These are phyloP conservation scores for Magnaporthales sp. DNA, from an alignment of 2,329 filamentous ascomycete species.

Conservation along the genomic window DNA sequence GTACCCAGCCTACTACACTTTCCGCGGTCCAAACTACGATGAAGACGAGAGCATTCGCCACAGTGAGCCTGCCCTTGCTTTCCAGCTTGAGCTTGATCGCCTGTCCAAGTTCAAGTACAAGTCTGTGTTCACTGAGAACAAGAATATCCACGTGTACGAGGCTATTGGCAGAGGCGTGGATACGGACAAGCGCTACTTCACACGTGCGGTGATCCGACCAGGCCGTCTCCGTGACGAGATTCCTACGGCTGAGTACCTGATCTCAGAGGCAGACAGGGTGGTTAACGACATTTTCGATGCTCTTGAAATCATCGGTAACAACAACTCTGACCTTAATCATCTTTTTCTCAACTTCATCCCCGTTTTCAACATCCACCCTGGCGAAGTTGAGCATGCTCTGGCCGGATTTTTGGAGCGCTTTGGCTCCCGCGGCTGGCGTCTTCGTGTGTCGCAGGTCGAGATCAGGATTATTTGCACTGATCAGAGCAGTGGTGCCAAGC, in stretches of 20 bases:
- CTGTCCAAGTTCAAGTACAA: slow-evolving; percentile 97
- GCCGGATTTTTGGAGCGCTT: slow-evolving; percentile 96
- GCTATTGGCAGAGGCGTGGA: slow-evolving; percentile 90
- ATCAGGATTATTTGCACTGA: slow-evolving; percentile 98
- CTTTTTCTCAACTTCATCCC: slow-evolving; percentile 99
- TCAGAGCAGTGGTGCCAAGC: slow-evolving; percentile 70
- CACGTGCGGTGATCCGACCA: slow-evolving; percentile 87
- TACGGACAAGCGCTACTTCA: slow-evolving; percentile 97
- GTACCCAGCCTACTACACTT: slow-evolving; percentile 96
- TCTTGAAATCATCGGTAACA: slow-evolving; percentile 96
- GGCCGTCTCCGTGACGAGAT: slow-evolving; percentile 95
- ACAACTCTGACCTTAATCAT: slow-evolving; percentile 98
- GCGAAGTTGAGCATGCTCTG: slow-evolving; percentile 86
- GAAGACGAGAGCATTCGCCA: slow-evolving; percentile 97
- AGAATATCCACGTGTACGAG: slow-evolving; percentile 98
- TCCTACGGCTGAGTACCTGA: slow-evolving; percentile 95
- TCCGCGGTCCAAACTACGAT: slow-evolving; percentile 81
- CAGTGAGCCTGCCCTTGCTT: slow-evolving; percentile 90
- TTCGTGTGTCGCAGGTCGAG: slow-evolving; percentile 93
- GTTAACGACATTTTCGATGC: slow-evolving; percentile 98
- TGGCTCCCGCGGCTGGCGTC: slow-evolving; percentile 86
- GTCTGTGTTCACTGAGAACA: slow-evolving; percentile 97
- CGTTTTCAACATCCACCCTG: slow-evolving; percentile 84
- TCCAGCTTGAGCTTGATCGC: slow-evolving; percentile 94
- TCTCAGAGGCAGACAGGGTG: slow-evolving; percentile 90